Conservation (phyloP, 768 basidiomycete genomes). For the Calocybe cyanea region DNA sequence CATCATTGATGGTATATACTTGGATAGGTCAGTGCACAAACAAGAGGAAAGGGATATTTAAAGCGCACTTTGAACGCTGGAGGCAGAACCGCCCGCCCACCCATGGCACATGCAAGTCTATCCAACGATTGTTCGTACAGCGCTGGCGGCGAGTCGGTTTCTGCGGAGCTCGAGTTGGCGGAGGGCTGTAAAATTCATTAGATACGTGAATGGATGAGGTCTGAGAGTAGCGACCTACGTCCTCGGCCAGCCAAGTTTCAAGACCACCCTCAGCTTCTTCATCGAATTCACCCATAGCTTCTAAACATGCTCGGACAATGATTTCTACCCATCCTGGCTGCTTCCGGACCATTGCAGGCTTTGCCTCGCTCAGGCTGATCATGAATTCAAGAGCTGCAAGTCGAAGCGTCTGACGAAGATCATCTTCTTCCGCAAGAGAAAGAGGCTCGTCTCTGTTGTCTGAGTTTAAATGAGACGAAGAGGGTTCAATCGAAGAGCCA, state of each 20-base stretch:
- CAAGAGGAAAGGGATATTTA: neutral
- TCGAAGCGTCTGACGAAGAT: constrained; percentile 67
- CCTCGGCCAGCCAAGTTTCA: constrained; percentile 65
- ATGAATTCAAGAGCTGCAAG: constrained; percentile 80
- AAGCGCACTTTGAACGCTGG: constrained; percentile 61
- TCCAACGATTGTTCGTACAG: constrained; percentile 84
- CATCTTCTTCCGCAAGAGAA: constrained; percentile 44
- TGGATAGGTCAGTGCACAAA: neutral
- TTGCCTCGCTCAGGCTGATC: constrained; percentile 74
- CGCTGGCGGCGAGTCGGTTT: constrained; percentile 62
- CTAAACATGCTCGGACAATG: constrained; percentile 71
- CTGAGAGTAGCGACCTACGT: constrained; percentile 47
- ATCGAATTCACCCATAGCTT: constrained; percentile 78
- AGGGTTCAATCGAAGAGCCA: constrained; percentile 13
- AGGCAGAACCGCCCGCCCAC: constrained; percentile 71
- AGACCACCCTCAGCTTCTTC: constrained; percentile 43
- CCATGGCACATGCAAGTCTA: constrained; percentile 74
- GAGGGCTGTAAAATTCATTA: constrained; percentile 45
- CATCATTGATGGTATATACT: constrained; percentile 80
- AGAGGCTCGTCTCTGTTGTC: constrained; percentile 22
- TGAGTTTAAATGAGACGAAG: constrained; percentile 13
- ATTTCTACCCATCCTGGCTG: constrained; percentile 68
- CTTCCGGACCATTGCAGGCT: constrained; percentile 63
- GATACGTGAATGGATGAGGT: constrained; percentile 1
- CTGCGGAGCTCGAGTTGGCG: constrained; percentile 52